A percentile compares a stretch with the other conserved stretches of the same genome.
Conservation (phyloP, 208 protist species). For the Acanthamoeba sp. region DNA sequence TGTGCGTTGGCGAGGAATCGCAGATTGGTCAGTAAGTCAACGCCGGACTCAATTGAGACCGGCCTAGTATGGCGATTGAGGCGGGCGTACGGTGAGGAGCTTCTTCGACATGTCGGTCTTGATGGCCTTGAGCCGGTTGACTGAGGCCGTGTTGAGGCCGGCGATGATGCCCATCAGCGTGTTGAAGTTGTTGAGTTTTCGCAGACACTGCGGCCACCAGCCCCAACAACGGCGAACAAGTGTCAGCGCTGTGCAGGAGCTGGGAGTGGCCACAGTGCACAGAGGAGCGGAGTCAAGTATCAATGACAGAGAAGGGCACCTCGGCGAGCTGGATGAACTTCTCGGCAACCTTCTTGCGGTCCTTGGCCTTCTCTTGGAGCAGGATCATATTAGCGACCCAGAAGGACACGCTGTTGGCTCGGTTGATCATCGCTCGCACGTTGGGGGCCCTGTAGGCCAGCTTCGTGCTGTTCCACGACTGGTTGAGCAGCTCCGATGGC, state of each 20-base stretch:
- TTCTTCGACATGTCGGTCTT: conserved; percentile 81
- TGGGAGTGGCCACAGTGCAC: not conserved
- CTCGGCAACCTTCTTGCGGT: conserved; percentile 78
- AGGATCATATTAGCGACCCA: conserved; percentile 87
- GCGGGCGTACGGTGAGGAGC: not conserved
- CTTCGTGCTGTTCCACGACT: conserved; percentile 89
- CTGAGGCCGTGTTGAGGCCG: conserved; percentile 81
- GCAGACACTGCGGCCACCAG: conserved; percentile 76
- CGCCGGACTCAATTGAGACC: too few relatives aligned
- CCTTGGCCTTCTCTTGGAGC: conserved; percentile 74
- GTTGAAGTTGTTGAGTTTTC: conserved; percentile 85
- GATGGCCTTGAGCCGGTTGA: conserved; percentile 83
- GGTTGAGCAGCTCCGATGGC: conserved; percentile 87
- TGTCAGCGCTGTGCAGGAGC: not conserved
- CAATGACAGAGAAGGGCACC: not conserved
- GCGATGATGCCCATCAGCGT: conserved; percentile 84
- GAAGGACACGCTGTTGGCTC: conserved; percentile 88
- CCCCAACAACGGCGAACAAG: too few relatives aligned
- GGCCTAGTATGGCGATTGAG: too few relatives aligned
- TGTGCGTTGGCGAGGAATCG: not conserved
- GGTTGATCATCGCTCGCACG: conserved; percentile 87
- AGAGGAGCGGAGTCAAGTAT: too few relatives aligned
- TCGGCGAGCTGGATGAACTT: conserved; percentile 86
- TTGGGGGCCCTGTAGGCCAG: conserved; percentile 84
- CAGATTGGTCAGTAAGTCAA: too few relatives aligned